Conservation (phyloP, 257 asterid genomes). For the Nicotiana sylvestris region DNA sequence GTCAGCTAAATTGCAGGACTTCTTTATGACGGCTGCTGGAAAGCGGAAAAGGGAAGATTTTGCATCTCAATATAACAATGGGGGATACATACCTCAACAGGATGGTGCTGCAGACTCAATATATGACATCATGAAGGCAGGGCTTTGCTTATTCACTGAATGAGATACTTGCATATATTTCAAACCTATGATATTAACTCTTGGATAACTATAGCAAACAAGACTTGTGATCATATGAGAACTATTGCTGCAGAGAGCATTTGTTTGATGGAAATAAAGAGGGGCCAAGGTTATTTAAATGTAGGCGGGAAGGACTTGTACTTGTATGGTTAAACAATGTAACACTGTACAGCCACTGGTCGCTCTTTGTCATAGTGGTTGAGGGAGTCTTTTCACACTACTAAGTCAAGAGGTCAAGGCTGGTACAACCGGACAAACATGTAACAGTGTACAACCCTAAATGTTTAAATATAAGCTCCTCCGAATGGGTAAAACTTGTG, state of each 20-base stretch:
- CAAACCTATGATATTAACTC: not conserved
- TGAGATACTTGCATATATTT: not conserved
- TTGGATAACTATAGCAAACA: not conserved
- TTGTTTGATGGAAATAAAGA: not conserved
- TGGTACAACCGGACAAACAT: no score
- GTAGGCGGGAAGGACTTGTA: not conserved
- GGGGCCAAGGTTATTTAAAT: not conserved
- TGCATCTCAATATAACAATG: constrained; percentile 56
- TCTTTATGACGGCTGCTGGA: constrained; percentile 59
- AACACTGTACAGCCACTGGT: not conserved
- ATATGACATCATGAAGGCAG: constrained; percentile 49
- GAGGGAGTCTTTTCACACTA: no score
- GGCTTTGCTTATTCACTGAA: not conserved
- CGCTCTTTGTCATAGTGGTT: no score
- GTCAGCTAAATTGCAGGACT: constrained; percentile 50
- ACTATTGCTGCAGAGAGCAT: not conserved
- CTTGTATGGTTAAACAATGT: not conserved
- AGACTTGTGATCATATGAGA: not conserved
- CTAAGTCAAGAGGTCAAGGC: no score
- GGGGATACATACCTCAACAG: constrained; percentile 92
- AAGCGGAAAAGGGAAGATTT: constrained; percentile 86
- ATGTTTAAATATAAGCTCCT: not conserved
- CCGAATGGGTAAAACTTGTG: not conserved
- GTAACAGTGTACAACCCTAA: not conserved
- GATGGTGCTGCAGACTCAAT: constrained; percentile 78